phyloP scores from a whole-genome alignment of 202 grass and related monocot species.

The Brachypodium distachyon region DNA sequence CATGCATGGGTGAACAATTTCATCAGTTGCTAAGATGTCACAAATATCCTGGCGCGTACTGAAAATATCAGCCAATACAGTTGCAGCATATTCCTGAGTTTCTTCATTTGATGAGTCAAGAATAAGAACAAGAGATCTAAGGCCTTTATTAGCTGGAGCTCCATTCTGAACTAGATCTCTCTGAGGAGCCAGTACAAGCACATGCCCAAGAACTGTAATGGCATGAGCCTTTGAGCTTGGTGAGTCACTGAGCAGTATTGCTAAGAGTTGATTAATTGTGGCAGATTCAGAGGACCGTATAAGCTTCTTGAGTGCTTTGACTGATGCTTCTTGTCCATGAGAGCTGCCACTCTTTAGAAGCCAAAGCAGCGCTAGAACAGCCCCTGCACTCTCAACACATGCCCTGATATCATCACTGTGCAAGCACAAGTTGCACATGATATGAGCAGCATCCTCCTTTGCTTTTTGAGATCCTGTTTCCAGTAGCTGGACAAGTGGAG shows the following conservation, averaged over 20 bases:
- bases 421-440: slow-evolving; percentile 81
- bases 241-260: slow-evolving; percentile 64
- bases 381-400: slow-evolving; percentile 87
- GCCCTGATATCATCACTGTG: slow-evolving; percentile 92
- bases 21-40: slow-evolving; percentile 73
- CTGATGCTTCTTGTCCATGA: slow-evolving; percentile 73
- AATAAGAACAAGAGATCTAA: slow-evolving; percentile 69
- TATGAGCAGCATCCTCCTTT: slow-evolving; percentile 78
- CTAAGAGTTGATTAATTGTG: slow-evolving; percentile 89
- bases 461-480: slow-evolving; percentile 79
- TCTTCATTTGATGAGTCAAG: slow-evolving; percentile 81
- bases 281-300: slow-evolving; percentile 67
- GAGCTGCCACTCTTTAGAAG: slow-evolving; percentile 64
- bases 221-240: slow-evolving; percentile 64
- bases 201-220: slow-evolving; percentile 88
- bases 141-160: slow-evolving; percentile 74
- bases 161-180: slow-evolving; percentile 73
- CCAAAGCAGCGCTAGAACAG: slow-evolving; percentile 76
- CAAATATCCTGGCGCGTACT: slow-evolving; percentile 78
- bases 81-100: slow-evolving; percentile 80
- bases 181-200: slow-evolving; percentile 72
- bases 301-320: slow-evolving; percentile 80
- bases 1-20: slow-evolving; percentile 90
- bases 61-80: slow-evolving; percentile 91
- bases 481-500: slow-evolving; percentile 65